These are phyloP conservation scores for Paxillus involutus DNA, from an alignment of 768 basidiomycete species.

Conservation along the genomic window DNA sequence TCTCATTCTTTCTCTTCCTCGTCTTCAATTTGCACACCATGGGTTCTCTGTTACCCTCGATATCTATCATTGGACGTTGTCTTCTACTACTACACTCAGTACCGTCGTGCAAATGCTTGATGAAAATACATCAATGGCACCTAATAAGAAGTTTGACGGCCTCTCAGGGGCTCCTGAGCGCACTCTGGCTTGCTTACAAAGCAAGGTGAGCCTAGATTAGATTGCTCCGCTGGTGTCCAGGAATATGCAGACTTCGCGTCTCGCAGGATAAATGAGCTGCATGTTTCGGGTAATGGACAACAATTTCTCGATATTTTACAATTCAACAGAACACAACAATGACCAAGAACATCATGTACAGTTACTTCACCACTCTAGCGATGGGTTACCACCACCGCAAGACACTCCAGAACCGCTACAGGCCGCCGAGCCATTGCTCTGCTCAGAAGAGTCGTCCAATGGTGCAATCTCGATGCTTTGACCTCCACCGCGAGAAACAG, in stretches of 20 bases:
- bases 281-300: neutral
- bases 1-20: neutral
- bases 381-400: conserved; percentile 2
- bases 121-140: neutral
- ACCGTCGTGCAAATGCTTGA: neutral
- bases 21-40: neutral
- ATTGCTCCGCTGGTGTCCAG: too few relatives aligned
- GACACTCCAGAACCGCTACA: neutral
- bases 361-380: conserved; percentile 10
- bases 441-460: neutral
- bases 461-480: conserved; percentile 38
- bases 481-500: conserved; percentile 25
- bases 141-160: too few relatives aligned
- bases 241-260: too few relatives aligned
- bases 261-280: neutral
- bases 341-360: neutral
- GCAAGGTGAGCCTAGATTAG: too few relatives aligned
- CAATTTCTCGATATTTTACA: neutral
- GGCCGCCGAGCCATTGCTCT: neutral
- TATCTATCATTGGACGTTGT: neutral
- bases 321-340: neutral
- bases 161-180: too few relatives aligned
- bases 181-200: too few relatives aligned
- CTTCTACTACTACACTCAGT: too few relatives aligned
- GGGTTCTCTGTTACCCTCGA: neutral